These are phyloP conservation scores for Westerdykella aurantiaca DNA, from an alignment of 2,329 filamentous ascomycete genomes.

Conservation along the genomic window DNA sequence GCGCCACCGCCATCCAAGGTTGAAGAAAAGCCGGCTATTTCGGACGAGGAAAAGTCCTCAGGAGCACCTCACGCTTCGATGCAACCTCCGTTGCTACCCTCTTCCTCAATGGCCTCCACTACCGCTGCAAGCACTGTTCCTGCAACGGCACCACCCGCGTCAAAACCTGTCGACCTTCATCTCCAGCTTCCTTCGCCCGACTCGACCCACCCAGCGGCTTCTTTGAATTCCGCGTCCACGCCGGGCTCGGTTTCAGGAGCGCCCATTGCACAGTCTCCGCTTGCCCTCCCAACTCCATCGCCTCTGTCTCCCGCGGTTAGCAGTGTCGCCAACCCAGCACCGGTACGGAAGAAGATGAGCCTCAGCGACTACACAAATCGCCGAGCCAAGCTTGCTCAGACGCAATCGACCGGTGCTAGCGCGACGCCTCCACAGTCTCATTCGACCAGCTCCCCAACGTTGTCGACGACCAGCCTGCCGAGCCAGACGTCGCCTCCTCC, in stretches of 20 bases:
- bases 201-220: constrained; percentile 12
- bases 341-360: constrained; percentile 46
- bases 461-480: constrained; percentile 28
- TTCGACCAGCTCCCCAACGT: constrained; percentile 27
- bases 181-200: constrained; percentile 27
- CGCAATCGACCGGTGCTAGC: constrained; percentile 18
- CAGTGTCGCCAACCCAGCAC: constrained; percentile 39
- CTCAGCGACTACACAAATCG: constrained; percentile 47
- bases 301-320: constrained; percentile 37
- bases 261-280: constrained; percentile 28
- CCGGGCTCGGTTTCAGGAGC: constrained; percentile 20
- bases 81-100: constrained; percentile 32
- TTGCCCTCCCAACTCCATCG: constrained; percentile 15
- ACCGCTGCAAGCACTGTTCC: constrained; percentile 10
- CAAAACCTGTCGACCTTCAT: constrained; percentile 19
- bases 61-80: constrained; percentile 24
- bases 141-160: constrained; percentile 5
- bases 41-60: constrained; percentile 12
- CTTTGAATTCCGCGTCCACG: constrained; percentile 14
- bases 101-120: constrained; percentile 13
- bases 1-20: constrained; percentile 17
- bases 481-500: constrained; percentile 19
- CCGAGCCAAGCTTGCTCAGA: constrained; percentile 36
- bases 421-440: constrained; percentile 22
- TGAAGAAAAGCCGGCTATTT: constrained; percentile 28